phyloP scores from a whole-genome alignment of 805 yeast genomes.

The Wickerhamomyces rabaulensis region DNA sequence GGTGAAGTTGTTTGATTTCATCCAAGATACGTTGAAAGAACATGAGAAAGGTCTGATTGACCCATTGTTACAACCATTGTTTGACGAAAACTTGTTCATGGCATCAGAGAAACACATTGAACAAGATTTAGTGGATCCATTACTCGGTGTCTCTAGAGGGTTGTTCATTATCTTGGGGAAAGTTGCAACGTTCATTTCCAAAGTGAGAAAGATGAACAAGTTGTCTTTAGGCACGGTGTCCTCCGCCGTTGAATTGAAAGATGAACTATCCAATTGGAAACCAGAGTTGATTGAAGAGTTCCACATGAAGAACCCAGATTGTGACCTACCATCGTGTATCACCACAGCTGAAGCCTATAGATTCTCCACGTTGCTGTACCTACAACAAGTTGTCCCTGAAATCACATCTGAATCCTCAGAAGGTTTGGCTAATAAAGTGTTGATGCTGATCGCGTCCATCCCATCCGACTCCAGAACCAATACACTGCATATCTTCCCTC shows the following conservation, averaged over 20 bases:
- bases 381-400: slow-evolving; percentile 71
- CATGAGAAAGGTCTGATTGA: slow-evolving; percentile 4
- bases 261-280: slow-evolving; percentile 51
- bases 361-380: slow-evolving; percentile 50
- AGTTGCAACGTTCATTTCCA: slow-evolving; percentile 51
- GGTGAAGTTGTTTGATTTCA: not conserved
- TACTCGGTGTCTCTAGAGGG: slow-evolving; percentile 62
- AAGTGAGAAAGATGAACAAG: slow-evolving; percentile 36
- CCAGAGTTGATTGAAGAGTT: slow-evolving; percentile 32
- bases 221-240: slow-evolving; percentile 46
- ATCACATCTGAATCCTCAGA: slow-evolving; percentile 51
- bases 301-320: not conserved
- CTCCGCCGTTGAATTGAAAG: slow-evolving; percentile 48
- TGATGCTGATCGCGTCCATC: slow-evolving; percentile 56
- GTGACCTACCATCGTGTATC: slow-evolving; percentile 56
- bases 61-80: slow-evolving; percentile 3
- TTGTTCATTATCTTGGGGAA: slow-evolving; percentile 60
- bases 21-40: not conserved
- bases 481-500: slow-evolving; percentile 60
- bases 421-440: slow-evolving; percentile 52
- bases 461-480: slow-evolving; percentile 53
- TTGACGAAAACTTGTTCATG: slow-evolving; percentile 4
- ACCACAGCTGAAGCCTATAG: slow-evolving; percentile 71
- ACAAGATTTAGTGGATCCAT: slow-evolving; percentile 45
- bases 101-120: slow-evolving; percentile 1